These are phyloP conservation scores for Monosporascus sp. DNA, from an alignment of 2,329 filamentous ascomycete genomes.

Conservation along the genomic window DNA sequence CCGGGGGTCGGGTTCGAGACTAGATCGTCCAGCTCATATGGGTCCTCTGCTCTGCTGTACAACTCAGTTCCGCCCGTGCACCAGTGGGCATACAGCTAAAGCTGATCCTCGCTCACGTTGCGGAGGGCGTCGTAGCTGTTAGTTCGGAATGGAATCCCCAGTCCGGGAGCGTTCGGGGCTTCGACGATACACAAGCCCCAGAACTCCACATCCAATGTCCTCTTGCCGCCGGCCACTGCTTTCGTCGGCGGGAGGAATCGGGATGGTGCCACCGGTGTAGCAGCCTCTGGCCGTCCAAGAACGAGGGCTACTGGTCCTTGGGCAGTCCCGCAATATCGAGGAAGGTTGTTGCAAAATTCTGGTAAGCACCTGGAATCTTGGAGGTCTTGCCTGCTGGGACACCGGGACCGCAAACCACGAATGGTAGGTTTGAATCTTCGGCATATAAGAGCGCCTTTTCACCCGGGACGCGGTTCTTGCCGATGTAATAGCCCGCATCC, in stretches of 20 bases:
- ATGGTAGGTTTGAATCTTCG: constrained; percentile 27
- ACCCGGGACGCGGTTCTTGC: constrained; percentile 18
- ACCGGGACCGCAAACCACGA: constrained; percentile 24
- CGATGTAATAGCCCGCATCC: constrained; percentile 26
- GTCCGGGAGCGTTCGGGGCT: not conserved
- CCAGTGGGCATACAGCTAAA: constrained; percentile 23
- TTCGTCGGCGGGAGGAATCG: constrained; percentile 1
- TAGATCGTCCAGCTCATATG: constrained; percentile 21
- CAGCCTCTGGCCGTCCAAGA: constrained; percentile 27
- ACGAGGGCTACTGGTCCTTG: constrained; percentile 12
- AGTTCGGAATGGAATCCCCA: not conserved
- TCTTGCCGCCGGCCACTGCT: not conserved
- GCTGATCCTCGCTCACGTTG: constrained; percentile 15
- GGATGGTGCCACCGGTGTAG: constrained; percentile 23
- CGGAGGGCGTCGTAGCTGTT: constrained; percentile 26
- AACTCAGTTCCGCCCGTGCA: constrained; percentile 27
- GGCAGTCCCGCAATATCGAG: constrained; percentile 22
- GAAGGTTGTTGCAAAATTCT: constrained; percentile 25
- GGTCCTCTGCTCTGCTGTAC: constrained; percentile 22
- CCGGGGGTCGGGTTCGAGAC: not conserved
- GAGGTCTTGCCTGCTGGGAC: constrained; percentile 15
- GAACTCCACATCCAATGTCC: constrained; percentile 1
- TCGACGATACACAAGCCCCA: not conserved
- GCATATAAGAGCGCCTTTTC: constrained; percentile 24
- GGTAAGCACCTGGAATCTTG: constrained; percentile 16